phyloP scores from a whole-genome alignment of 805 yeast genomes.

The Kodamaea fukazawae region DNA sequence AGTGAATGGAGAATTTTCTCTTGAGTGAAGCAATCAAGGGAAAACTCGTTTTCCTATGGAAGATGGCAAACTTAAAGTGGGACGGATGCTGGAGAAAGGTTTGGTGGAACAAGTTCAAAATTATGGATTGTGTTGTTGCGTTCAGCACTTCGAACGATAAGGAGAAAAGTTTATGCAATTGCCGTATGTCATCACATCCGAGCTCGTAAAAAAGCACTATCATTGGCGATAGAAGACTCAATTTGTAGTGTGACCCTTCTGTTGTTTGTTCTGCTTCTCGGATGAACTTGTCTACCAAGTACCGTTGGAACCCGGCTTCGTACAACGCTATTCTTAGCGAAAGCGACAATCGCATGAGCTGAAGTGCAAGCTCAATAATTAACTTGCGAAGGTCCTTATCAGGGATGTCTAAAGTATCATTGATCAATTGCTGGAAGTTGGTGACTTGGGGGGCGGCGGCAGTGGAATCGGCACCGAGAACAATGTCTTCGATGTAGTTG shows the following conservation, averaged over 20 bases:
- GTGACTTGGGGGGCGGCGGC: no score
- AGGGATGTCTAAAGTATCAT: no score
- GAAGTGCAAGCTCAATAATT: no score
- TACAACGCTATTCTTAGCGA: slow-evolving; percentile 24
- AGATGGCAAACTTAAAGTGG: slow-evolving; percentile 29
- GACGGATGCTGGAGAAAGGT: slow-evolving; percentile 25
- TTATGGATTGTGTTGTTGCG: background rate
- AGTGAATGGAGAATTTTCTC: slow-evolving; percentile 33
- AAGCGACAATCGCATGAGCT: slow-evolving; percentile 23
- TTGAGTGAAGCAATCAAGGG: slow-evolving; percentile 18
- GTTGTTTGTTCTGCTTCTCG: background rate
- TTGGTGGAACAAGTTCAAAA: slow-evolving; percentile 15
- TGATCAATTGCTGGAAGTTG: no score
- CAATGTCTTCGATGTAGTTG: no score
- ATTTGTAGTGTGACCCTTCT: no score
- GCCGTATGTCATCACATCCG: slow-evolving; percentile 25
- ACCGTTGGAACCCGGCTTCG: slow-evolving; percentile 17
- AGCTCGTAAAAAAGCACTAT: slow-evolving; percentile 28
- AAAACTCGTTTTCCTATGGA: slow-evolving; percentile 21
- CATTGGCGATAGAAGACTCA: slow-evolving; percentile 1
- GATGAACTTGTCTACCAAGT: slow-evolving; percentile 21
- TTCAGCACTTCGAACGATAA: no score
- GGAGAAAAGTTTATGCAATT: no score
- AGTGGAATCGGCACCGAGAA: no score
- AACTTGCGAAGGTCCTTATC: no score